These are phyloP conservation scores for Solanum infundibuliforme DNA, from an alignment of 257 asterid species.

Conservation along the genomic window DNA sequence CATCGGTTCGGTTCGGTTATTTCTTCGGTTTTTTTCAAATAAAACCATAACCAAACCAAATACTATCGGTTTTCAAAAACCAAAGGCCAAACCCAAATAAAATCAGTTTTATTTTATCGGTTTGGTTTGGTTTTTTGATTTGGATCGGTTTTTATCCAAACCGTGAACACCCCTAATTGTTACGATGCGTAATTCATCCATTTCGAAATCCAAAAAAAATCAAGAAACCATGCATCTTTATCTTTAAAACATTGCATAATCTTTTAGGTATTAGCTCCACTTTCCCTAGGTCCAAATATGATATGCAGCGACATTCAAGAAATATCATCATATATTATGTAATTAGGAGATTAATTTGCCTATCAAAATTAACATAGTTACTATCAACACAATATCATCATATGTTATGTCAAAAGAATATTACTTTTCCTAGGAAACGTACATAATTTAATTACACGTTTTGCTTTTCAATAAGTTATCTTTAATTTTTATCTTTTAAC, in stretches of 20 bases:
- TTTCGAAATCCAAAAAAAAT: background rate
- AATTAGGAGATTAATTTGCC: background rate
- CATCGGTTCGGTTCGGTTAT: no score
- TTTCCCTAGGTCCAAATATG: background rate
- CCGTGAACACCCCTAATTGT: background rate
- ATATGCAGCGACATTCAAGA: background rate
- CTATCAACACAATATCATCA: background rate
- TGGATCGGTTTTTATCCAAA: no score
- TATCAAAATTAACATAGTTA: background rate
- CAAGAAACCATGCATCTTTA: background rate
- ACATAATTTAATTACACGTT: background rate
- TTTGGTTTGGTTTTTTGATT: no score
- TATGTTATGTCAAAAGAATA: background rate
- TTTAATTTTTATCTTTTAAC: background rate
- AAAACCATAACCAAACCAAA: no score
- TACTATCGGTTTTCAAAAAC: no score
- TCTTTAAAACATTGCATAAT: background rate
- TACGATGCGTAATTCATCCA: background rate
- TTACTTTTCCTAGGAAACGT: background rate
- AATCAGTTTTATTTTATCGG: no score
- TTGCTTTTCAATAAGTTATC: background rate
- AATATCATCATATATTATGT: background rate
- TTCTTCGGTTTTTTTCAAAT: no score
- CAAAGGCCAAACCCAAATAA: no score
- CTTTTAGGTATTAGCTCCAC: background rate